Evolutionary conservation across 148 eudicot genomes (phyloP), one percentile per base, ranked within the genome.

Genomic region (Amaranthus palmeri): DNA sequence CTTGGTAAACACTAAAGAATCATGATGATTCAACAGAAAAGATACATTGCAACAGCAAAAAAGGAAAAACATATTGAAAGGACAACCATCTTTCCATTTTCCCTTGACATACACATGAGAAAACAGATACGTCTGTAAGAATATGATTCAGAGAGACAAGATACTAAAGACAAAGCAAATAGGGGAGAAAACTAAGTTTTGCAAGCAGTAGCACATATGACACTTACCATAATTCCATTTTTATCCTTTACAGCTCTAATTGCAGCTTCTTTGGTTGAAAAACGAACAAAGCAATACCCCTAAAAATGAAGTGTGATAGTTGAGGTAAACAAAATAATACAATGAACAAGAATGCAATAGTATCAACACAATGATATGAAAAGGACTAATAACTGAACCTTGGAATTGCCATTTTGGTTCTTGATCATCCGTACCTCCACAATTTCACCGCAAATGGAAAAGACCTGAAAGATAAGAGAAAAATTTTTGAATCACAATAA

Each of bases 251-350:
- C 57, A 81, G 96, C 92, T 81, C 76, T 83, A 54, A 64, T 70
- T 48, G 90, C 92, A 76, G 85, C 85, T 73, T 86, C 85, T 77
- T 83, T 87, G 4, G 74, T 86, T 61, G 82, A 74, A 68, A 87
- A 87, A 2, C 89, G 85, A 47, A 86, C 65, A 78, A 90, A 90
- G 81, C 90, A 78, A 66, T 72, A 90, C 25, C 96, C 96, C 92
- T 87, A 70, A 4, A 68, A 68, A 51, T 73, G 9, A 61, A 63
- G 62, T 3, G 18, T 68, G 17, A 52, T 43, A 4, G 7, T n/a
- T 52, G 65, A 12, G 13, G 53, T 17, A 69, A 54, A 77, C 36
- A 73, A 69, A 14, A 40, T 63, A n/a, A 15, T 41, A 52, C 7
- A 50, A 48, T 11, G 8, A 11, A 12, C 51, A 44, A 71, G 17